A percentile compares a stretch with the other conserved stretches of the same genome.
Evolutionary conservation across 1,284 basidiomycete genomes (phyloP).

Genomic region (Marasmius oreades): DNA sequence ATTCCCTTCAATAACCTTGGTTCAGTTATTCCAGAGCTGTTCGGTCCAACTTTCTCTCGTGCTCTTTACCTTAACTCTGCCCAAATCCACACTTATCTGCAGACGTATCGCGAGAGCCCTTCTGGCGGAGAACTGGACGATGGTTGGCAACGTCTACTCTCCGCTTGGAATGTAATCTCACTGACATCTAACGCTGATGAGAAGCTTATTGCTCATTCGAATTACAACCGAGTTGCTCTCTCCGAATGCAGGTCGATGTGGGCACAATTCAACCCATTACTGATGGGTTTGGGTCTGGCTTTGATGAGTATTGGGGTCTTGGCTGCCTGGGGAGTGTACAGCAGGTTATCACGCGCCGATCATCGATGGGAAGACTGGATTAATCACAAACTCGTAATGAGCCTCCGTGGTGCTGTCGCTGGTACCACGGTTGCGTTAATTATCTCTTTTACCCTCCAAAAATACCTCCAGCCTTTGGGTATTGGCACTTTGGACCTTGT

Average conservation of each 20-base stretch:
- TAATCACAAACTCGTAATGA: slow-evolving; percentile 24
- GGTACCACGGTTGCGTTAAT: slow-evolving; percentile 43
- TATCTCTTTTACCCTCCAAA: slow-evolving; percentile 28
- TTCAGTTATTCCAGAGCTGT: slow-evolving; percentile 87
- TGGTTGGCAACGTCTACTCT: slow-evolving; percentile 51
- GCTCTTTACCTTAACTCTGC: slow-evolving; percentile 74
- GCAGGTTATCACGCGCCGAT: slow-evolving; percentile 32
- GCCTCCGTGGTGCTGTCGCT: slow-evolving; percentile 33
- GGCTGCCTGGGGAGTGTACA: slow-evolving; percentile 48
- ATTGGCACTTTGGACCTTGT: slow-evolving; percentile 38
- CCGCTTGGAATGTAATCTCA: slow-evolving; percentile 41
- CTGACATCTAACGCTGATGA: slow-evolving; percentile 22
- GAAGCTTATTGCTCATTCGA: slow-evolving; percentile 37
- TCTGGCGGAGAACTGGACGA: slow-evolving; percentile 72
- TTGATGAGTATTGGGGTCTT: slow-evolving; percentile 46
- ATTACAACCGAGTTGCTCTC: slow-evolving; percentile 66
- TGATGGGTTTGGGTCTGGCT: slow-evolving; percentile 70
- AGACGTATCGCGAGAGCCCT: slow-evolving; percentile 67
- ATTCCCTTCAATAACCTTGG: slow-evolving; percentile 97
- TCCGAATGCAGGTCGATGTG: slow-evolving; percentile 80
- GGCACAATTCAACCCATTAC: slow-evolving; percentile 87
- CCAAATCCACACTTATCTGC: slow-evolving; percentile 79
- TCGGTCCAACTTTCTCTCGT: slow-evolving; percentile 40
- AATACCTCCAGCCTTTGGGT: slow-evolving; percentile 33
- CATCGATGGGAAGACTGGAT: slow-evolving; percentile 43